These are phyloP conservation scores for Daldinia vernicosa DNA, from an alignment of 495 filamentous ascomycete genomes.

Conservation along the genomic window DNA sequence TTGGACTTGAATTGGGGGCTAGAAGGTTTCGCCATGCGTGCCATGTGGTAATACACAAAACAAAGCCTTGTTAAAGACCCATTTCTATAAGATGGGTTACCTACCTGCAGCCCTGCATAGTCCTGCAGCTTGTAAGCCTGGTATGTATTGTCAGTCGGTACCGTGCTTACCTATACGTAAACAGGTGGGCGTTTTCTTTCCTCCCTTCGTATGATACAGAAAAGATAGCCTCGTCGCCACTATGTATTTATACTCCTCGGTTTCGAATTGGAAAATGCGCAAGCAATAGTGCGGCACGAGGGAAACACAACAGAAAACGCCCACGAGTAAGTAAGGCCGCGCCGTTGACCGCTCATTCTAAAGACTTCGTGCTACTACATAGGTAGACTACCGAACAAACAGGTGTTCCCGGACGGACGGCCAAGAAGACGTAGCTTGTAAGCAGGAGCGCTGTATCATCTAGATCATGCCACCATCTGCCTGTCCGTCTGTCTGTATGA, in stretches of 20 bases:
- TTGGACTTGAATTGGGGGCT: conserved; percentile 18
- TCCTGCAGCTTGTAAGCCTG: neutral
- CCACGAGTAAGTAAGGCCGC: conserved; percentile 20
- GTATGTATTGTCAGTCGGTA: neutral
- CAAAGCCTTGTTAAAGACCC: neutral
- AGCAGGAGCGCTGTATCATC: conserved; percentile 18
- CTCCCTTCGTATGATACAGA: neutral
- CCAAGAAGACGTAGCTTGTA: conserved; percentile 7
- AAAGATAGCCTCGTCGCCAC: neutral
- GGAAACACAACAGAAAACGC: conserved; percentile 4
- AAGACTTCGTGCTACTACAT: conserved; percentile 8
- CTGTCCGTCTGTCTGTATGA: conserved; percentile 2
- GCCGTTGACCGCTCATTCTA: conserved; percentile 24
- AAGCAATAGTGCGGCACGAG: conserved; percentile 14
- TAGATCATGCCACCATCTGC: conserved; percentile 24
- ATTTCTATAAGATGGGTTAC: neutral
- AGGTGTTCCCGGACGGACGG: conserved; percentile 15
- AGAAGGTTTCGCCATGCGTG: conserved; percentile 22
- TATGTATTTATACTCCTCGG: neutral
- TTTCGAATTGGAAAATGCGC: conserved; percentile 11
- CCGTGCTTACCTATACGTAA: neutral
- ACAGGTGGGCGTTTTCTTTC: neutral
- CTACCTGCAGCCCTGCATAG: neutral
- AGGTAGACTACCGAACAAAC: conserved; percentile 1
- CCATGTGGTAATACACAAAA: conserved; percentile 21